Conservation (phyloP, 2,329 filamentous ascomycete species). For the Pseudocercospora ulei region DNA sequence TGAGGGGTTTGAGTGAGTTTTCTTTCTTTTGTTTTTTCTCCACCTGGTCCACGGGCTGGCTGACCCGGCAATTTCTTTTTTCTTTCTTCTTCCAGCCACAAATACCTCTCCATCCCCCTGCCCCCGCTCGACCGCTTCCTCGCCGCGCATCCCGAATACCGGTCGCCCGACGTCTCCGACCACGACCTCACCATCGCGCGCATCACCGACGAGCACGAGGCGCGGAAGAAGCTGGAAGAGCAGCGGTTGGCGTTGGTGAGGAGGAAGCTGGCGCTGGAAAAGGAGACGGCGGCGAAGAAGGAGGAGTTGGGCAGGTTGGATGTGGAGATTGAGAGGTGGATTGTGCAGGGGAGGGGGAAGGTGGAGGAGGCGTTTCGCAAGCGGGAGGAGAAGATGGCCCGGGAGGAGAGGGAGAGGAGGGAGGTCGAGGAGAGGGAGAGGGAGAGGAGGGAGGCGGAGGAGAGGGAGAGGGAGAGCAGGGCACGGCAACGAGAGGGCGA, state of each 20-base stretch:
- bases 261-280: constrained; percentile 58
- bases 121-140: constrained; percentile 78
- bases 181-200: constrained; percentile 78
- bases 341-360: constrained; percentile 23
- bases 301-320: constrained; percentile 87
- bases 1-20: constrained; percentile 69
- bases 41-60: no score
- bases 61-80: not conserved
- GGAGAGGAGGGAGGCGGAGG: not conserved
- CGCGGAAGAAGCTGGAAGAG: constrained; percentile 76
- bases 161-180: constrained; percentile 59
- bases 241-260: constrained; percentile 56
- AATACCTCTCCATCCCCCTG: constrained; percentile 66
- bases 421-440: not conserved
- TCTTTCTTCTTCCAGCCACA: constrained; percentile 6
- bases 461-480: no score
- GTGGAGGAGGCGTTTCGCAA: constrained; percentile 28
- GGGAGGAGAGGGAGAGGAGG: constrained; percentile 10
- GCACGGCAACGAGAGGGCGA: no score
- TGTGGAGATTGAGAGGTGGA: constrained; percentile 62
- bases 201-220: constrained; percentile 80
- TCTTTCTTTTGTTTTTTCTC: not conserved
- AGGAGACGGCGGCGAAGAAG: constrained; percentile 82
- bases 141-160: constrained; percentile 62
- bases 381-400: constrained; percentile 23